These are phyloP conservation scores for Sclerotinia spermophila DNA, from an alignment of 2,329 filamentous ascomycete genomes.

Conservation along the genomic window DNA sequence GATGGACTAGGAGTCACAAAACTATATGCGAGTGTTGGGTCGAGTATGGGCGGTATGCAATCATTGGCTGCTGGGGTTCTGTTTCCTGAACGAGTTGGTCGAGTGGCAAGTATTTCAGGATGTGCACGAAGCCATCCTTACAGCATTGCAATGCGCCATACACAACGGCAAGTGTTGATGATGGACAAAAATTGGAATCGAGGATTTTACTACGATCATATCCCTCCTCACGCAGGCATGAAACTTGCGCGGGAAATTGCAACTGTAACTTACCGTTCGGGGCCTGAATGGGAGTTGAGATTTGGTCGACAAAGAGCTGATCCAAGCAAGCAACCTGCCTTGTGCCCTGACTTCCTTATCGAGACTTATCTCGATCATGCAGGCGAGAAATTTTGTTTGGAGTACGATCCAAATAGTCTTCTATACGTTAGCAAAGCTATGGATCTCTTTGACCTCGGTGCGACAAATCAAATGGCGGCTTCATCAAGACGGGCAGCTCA, in stretches of 20 bases:
- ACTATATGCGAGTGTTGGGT: constrained; percentile 88
- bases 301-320: constrained; percentile 89
- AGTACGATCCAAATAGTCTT: constrained; percentile 93
- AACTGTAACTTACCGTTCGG: constrained; percentile 93
- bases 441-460: constrained; percentile 93
- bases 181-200: constrained; percentile 98
- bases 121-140: constrained; percentile 95
- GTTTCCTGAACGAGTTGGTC: constrained; percentile 76
- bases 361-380: constrained; percentile 98
- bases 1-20: constrained; percentile 72
- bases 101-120: constrained; percentile 84
- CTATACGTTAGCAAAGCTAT: constrained; percentile 98
- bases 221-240: constrained; percentile 95
- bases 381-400: constrained; percentile 95
- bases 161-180: constrained; percentile 96
- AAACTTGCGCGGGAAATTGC: constrained; percentile 97
- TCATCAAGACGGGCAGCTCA: constrained; percentile 59
- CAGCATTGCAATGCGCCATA: constrained; percentile 97
- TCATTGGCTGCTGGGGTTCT: constrained; percentile 81
- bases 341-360: constrained; percentile 97
- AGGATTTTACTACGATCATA: constrained; percentile 84
- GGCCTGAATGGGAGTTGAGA: constrained; percentile 94
- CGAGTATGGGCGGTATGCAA: constrained; percentile 99
- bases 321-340: constrained; percentile 75
- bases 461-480: constrained; percentile 62